Evolutionary conservation across 257 asterid species (phyloP).

Genomic region (Cruciata laevipes): DNA sequence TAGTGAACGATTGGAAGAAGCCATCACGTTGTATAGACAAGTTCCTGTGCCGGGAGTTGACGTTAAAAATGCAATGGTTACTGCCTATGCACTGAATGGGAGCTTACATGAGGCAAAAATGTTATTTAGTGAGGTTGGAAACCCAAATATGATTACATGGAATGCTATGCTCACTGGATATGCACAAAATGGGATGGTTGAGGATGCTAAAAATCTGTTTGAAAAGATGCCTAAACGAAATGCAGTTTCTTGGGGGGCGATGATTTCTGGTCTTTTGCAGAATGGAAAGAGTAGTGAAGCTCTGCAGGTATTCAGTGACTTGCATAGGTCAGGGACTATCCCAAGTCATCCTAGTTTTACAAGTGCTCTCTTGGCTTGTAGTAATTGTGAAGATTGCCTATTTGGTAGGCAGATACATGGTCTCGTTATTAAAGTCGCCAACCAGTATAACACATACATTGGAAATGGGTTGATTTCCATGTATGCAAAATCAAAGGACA

Average conservation of each 20-base stretch:
- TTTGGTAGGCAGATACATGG: conserved; percentile 22
- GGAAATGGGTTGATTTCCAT: conserved; percentile 24
- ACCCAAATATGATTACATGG: conserved; percentile 16
- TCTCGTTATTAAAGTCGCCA: conserved; percentile 16
- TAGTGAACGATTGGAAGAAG: conserved; percentile 18
- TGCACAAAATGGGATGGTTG: conserved; percentile 25
- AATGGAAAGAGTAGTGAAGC: conserved; percentile 14
- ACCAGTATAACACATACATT: conserved; percentile 15
- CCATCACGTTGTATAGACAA: conserved; percentile 11
- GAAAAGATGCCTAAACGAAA: conserved; percentile 18
- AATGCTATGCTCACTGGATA: conserved; percentile 24
- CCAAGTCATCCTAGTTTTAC: conserved; percentile 14
- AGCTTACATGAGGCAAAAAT: conserved; percentile 15
- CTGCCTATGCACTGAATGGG: conserved; percentile 22
- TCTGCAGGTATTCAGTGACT: conserved; percentile 12
- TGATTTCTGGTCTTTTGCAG: conserved; percentile 22
- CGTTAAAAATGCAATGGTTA: conserved; percentile 23
- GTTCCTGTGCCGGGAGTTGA: conserved; percentile 8
- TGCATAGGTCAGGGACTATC: conserved; percentile 15
- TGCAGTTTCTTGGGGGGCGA: conserved; percentile 21
- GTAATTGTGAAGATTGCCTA: conserved; percentile 14
- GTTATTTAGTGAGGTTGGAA: conserved; percentile 17
- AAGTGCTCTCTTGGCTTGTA: conserved; percentile 22
- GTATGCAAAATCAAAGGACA: conserved; percentile 24
- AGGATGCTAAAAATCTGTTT: conserved; percentile 19